Percentiles rank a stretch among this genome's conserved stretches.
phyloP scores from a whole-genome alignment of 371 early-diverging fungal genomes.

The Smittium mucronatum region DNA sequence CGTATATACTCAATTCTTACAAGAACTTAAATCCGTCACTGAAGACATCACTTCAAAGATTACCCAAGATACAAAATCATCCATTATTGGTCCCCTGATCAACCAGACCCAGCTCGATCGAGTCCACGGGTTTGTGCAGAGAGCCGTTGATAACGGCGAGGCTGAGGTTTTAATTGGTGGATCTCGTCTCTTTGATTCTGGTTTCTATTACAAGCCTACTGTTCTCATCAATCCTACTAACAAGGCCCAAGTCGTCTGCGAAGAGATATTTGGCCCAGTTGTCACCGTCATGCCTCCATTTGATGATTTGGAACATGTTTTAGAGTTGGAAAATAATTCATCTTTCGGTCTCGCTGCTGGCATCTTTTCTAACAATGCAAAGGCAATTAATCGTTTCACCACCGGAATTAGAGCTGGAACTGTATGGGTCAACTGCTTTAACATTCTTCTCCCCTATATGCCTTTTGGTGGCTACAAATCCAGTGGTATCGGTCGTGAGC shows the following conservation, averaged over 20 bases:
- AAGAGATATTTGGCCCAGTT: slow-evolving; percentile 92
- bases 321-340: slow-evolving; percentile 50
- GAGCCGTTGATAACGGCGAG: slow-evolving; percentile 22
- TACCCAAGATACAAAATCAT: slow-evolving; percentile 45
- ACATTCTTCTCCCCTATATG: slow-evolving; percentile 42
- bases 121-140: slow-evolving; percentile 44
- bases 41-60: slow-evolving; percentile 38
- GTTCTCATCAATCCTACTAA: slow-evolving; percentile 55
- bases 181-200: slow-evolving; percentile 45
- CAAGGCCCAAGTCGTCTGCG: slow-evolving; percentile 48
- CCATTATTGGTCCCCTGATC: slow-evolving; percentile 60
- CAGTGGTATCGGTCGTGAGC: slow-evolving; percentile 70
- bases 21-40: slow-evolving; percentile 44
- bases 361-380: slow-evolving; percentile 57
- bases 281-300: slow-evolving; percentile 61
- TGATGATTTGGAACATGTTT: slow-evolving; percentile 56
- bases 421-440: slow-evolving; percentile 57
- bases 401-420: slow-evolving; percentile 62
- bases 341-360: slow-evolving; percentile 79
- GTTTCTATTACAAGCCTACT: slow-evolving; percentile 71
- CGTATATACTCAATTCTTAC: slow-evolving; percentile 55
- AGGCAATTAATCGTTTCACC: slow-evolving; percentile 45
- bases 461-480: slow-evolving; percentile 86
- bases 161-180: slow-evolving; percentile 48
- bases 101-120: slow-evolving; percentile 61